These are phyloP conservation scores for Scenedesmus sp. DNA, from an alignment of 163 green algal genomes.

Conservation along the genomic window DNA sequence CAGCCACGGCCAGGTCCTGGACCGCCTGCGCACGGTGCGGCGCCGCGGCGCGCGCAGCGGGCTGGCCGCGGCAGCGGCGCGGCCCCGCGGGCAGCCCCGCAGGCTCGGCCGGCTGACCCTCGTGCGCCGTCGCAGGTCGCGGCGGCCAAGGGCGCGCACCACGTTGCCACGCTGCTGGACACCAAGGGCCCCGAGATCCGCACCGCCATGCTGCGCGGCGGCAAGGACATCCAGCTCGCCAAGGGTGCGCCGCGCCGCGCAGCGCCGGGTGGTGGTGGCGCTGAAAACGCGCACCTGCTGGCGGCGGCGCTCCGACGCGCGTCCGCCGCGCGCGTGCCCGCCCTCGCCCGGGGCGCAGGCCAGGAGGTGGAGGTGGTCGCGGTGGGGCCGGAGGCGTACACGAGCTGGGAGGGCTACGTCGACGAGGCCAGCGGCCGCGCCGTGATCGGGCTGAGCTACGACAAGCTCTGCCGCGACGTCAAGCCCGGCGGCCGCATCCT, in stretches of 20 bases:
- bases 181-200: slow-evolving; percentile 97
- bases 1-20: slow-evolving; percentile 33
- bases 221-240: slow-evolving; percentile 64
- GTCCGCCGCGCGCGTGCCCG: neutral
- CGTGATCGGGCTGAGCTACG: slow-evolving; percentile 66
- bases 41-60: neutral
- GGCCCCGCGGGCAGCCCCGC: too few relatives aligned
- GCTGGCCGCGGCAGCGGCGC: neutral
- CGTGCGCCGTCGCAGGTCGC: slow-evolving; percentile 30
- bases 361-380: slow-evolving; percentile 71
- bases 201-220: slow-evolving; percentile 90
- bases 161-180: slow-evolving; percentile 83
- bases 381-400: slow-evolving; percentile 66
- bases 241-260: slow-evolving; percentile 2
- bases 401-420: slow-evolving; percentile 64
- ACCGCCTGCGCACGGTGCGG: slow-evolving; percentile 19
- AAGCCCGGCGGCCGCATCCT: slow-evolving; percentile 62
- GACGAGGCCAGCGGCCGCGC: slow-evolving; percentile 47
- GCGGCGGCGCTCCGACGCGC: neutral
- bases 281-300: neutral
- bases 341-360: slow-evolving; percentile 44
- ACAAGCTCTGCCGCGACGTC: slow-evolving; percentile 62
- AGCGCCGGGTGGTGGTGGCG: neutral
- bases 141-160: neutral
- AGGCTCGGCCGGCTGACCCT: neutral